These are phyloP conservation scores for Coemansia erecta DNA, from an alignment of 192 early-diverging fungal genomes.

Conservation along the genomic window DNA sequence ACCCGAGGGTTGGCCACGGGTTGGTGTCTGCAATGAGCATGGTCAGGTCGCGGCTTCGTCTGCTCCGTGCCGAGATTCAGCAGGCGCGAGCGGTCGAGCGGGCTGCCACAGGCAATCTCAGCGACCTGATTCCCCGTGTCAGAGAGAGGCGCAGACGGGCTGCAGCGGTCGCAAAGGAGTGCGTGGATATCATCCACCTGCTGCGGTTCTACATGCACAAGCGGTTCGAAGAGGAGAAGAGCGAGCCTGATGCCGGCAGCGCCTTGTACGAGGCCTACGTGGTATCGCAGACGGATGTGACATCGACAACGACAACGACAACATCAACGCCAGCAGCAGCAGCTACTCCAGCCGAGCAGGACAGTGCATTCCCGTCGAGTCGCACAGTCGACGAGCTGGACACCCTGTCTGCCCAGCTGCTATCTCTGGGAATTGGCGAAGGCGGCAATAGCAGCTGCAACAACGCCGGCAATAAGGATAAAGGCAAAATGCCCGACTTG, in stretches of 20 bases:
- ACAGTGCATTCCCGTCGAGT: background rate
- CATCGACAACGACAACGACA: background rate
- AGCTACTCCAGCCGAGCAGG: background rate
- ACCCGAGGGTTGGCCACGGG: conserved; percentile 35
- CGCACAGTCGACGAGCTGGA: conserved; percentile 29
- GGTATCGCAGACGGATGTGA: background rate
- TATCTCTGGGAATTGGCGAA: conserved; percentile 17
- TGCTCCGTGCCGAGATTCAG: conserved; percentile 29
- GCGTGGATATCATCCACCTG: conserved; percentile 34
- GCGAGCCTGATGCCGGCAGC: background rate
- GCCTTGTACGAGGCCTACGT: background rate
- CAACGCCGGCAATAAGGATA: conserved; percentile 2
- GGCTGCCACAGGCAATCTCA: background rate
- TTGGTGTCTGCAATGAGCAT: conserved; percentile 34
- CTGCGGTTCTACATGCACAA: conserved; percentile 15
- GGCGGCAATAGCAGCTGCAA: background rate
- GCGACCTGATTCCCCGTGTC: conserved; percentile 8
- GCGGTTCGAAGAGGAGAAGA: conserved; percentile 6
- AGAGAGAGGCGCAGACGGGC: conserved; percentile 21
- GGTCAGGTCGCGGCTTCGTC: conserved; percentile 38
- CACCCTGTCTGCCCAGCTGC: conserved; percentile 30
- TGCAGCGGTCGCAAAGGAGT: conserved; percentile 31
- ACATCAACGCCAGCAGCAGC: background rate
- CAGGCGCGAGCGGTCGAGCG: conserved; percentile 19
- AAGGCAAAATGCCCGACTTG: conserved; percentile 21